Evolutionary conservation across 176 grass and related monocot genomes (phyloP).

Genomic region (Lolium multiflorum): DNA sequence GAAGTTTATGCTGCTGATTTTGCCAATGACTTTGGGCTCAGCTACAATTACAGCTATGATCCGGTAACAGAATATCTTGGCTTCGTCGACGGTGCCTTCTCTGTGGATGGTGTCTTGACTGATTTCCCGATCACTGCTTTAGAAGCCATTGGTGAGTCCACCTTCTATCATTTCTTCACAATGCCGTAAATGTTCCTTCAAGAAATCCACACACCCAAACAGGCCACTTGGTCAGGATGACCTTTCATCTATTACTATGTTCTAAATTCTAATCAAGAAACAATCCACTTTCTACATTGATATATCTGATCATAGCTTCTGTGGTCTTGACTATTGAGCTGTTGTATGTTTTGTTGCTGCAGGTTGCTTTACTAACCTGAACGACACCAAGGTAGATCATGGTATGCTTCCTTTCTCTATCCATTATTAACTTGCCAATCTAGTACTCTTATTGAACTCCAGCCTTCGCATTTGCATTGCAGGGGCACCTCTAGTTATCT

Average conservation of each 20-base stretch:
- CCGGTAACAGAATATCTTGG: constrained; percentile 72
- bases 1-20: constrained; percentile 86
- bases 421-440: background rate
- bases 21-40: constrained; percentile 68
- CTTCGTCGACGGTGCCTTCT: constrained; percentile 73
- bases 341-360: constrained; percentile 34
- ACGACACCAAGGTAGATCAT: constrained; percentile 67
- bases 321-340: constrained; percentile 23
- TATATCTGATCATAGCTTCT: background rate
- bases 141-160: constrained; percentile 68
- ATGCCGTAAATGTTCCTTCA: constrained; percentile 7
- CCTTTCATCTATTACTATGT: constrained; percentile 4
- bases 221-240: constrained; percentile 7
- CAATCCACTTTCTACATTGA: background rate
- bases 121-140: constrained; percentile 85
- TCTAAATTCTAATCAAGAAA: background rate
- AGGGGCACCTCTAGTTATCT: constrained; percentile 73
- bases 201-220: background rate
- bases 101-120: constrained; percentile 77
- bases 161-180: constrained; percentile 11
- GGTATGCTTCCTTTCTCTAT: constrained; percentile 53
- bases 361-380: constrained; percentile 80
- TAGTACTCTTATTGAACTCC: constrained; percentile 43
- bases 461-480: constrained; percentile 33
- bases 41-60: constrained; percentile 98